Base-by-base conservation (phyloP, 768 basidiomycete genomes). In the Rhodosporidiobolus sp. region DNA sequence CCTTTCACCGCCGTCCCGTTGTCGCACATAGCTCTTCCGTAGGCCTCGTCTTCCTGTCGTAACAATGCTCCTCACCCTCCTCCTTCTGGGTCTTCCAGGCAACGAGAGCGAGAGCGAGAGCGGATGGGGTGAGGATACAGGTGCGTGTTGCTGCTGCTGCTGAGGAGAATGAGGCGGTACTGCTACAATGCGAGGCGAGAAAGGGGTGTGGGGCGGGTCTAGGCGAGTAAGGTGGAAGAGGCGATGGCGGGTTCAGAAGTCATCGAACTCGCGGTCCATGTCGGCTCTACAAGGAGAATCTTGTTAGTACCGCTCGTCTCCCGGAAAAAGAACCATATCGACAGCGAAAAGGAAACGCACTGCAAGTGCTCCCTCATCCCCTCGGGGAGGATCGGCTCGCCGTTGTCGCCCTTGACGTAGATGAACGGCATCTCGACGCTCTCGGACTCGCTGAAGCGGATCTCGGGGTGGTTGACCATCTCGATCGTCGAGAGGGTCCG, bases 401-500 rank as follows among this genome's bases (percentile, higher is more conserved):
- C 84, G 24, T 83, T 79, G 19, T 79, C 79, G 45, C 80, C 78
- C 53, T 86, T 85, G 69, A 87, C 85, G 90, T 79, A 77, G 91
- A 92, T 84, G 84, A 99, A 99, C 0, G 96, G 96, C 96, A 99
- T 99, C 82, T 97, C 93, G 10, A 98, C 92, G 55, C 90, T 90
- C 80, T 99, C 96, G 77, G 87, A 88, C 8, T 86, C 80, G 77
- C 90, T 90, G 84, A 98, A 97, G 26, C 76, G 82, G 79, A 99
- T 95, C 0, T 93, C 95, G 0, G 96, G 96, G 80, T 87, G 87
- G 77, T 93, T 90, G 91, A 95, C 68, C 32, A 61, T 83, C 19
- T 74, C 69, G 59, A 98, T 89, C 80, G 60, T 87, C 83, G 24
- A 28, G 32, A 56, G 46, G 22, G 63, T 72, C 88, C 88, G 82